A percentile compares a stretch with the other conserved stretches of the same genome.
Conservation (phyloP, 768 basidiomycete genomes). For the Boletus subcaerulescens region DNA sequence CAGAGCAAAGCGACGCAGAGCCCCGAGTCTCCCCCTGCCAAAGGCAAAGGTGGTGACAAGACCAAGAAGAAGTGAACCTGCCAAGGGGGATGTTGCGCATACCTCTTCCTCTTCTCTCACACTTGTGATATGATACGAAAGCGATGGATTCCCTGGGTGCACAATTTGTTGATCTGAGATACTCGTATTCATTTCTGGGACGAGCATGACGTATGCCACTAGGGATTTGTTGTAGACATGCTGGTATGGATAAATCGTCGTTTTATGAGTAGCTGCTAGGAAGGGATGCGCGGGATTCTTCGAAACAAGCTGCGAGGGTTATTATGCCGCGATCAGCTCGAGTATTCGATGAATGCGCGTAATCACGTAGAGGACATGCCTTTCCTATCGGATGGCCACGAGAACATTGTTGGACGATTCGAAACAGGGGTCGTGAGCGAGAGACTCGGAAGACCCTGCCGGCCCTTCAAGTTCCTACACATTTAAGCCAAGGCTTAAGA, state of each 20-base stretch:
- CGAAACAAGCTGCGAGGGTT: too few species aligned
- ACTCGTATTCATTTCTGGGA: conserved; percentile 1
- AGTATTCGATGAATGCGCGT: too few species aligned
- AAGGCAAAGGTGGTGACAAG: conserved; percentile 26
- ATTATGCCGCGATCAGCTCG: too few species aligned
- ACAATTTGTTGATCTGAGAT: not conserved
- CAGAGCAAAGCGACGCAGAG: conserved; percentile 22
- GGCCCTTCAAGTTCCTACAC: too few species aligned
- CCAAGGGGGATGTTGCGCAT: not conserved
- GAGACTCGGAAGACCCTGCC: too few species aligned
- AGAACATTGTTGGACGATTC: too few species aligned
- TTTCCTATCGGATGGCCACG: too few species aligned
- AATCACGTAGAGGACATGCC: too few species aligned
- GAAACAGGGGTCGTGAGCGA: too few species aligned
- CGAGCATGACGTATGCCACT: not conserved
- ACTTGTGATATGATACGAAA: conserved; percentile 3
- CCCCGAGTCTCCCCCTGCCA: conserved; percentile 28
- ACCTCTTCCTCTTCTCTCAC: not conserved
- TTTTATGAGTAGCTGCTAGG: too few species aligned
- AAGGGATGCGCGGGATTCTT: too few species aligned
- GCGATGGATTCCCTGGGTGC: not conserved
- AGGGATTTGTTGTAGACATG: conserved; percentile 5
- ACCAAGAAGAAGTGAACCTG: conserved; percentile 31
- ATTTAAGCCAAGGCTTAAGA: too few species aligned
- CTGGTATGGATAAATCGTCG: not conserved